Percentiles rank a stretch among this genome's conserved stretches.
Evolutionary conservation across 257 asterid species (phyloP).

Genomic region (Forsythia viridissima): DNA sequence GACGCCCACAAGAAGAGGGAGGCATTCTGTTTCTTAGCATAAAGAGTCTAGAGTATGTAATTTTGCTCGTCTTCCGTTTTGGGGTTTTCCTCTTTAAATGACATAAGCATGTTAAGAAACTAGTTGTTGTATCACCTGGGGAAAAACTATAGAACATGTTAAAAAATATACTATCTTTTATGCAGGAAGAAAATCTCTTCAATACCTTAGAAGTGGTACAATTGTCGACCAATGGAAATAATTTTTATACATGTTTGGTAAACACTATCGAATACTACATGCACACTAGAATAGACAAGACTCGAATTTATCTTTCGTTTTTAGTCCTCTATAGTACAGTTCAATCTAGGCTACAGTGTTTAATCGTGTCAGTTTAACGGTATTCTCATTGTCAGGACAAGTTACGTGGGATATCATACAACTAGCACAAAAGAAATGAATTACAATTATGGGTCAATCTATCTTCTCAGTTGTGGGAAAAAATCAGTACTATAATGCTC

Average conservation of each 20-base stretch:
- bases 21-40: conserved; percentile 81
- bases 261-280: background rate
- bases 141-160: conserved; percentile 34
- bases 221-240: background rate
- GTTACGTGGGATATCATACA: background rate
- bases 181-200: conserved; percentile 15
- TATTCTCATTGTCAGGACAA: no score
- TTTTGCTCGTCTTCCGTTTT: conserved; percentile 11
- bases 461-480: no score
- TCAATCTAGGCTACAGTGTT: no score
- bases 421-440: no score
- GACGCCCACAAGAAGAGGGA: conserved; percentile 71
- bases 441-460: no score
- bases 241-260: background rate
- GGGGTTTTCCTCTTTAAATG: conserved; percentile 8
- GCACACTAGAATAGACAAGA: background rate
- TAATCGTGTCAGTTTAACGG: no score
- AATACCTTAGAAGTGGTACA: conserved; percentile 22
- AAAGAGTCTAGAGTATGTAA: background rate
- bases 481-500: no score
- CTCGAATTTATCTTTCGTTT: background rate
- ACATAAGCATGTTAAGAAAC: conserved; percentile 23
- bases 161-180: conserved; percentile 26
- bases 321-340: no score
- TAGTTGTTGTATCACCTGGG: conserved; percentile 17